A percentile compares a stretch with the other conserved stretches of the same genome.
phyloP scores from a whole-genome alignment of 306 rosid species.

The Medicago arabica region DNA sequence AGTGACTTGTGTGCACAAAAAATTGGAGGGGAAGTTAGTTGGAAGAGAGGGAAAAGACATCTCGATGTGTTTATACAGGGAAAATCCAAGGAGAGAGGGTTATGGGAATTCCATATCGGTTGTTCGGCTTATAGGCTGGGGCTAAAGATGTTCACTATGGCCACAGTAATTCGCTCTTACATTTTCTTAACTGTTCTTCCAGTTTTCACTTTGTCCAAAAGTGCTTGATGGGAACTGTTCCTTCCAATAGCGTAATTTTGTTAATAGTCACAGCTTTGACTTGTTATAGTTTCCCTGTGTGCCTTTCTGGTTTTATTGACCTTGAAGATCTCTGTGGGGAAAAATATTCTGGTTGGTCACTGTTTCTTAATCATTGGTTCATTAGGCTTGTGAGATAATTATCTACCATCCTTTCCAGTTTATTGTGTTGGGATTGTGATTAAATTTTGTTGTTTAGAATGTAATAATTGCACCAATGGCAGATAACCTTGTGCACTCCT shows the following conservation, averaged over 20 bases:
- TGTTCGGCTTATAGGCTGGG: not conserved
- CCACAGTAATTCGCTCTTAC: not conserved
- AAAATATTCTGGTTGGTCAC: conserved; percentile 24
- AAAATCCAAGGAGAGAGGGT: not conserved
- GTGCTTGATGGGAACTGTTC: not conserved
- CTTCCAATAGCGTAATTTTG: conserved; percentile 20
- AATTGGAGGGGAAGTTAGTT: conserved; percentile 4
- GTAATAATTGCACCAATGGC: conserved; percentile 16
- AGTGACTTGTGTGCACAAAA: not conserved
- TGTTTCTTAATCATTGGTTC: conserved; percentile 25
- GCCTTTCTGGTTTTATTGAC: conserved; percentile 10
- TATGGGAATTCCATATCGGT: conserved; percentile 22
- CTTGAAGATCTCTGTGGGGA: conserved; percentile 10
- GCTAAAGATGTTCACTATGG: not conserved
- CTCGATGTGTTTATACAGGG: not conserved
- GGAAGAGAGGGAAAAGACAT: not conserved
- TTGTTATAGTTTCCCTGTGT: conserved; percentile 19
- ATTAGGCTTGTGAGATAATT: conserved; percentile 11
- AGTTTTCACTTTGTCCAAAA: conserved; percentile 3
- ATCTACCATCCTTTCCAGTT: conserved; percentile 28
- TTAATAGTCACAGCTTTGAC: conserved; percentile 21
- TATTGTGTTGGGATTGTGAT: conserved; percentile 27
- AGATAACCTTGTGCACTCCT: conserved; percentile 9
- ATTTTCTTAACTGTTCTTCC: conserved; percentile 8
- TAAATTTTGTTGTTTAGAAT: conserved; percentile 19